phyloP scores from a whole-genome alignment of 2,329 filamentous ascomycete species.

The Fusarium buharicum region DNA sequence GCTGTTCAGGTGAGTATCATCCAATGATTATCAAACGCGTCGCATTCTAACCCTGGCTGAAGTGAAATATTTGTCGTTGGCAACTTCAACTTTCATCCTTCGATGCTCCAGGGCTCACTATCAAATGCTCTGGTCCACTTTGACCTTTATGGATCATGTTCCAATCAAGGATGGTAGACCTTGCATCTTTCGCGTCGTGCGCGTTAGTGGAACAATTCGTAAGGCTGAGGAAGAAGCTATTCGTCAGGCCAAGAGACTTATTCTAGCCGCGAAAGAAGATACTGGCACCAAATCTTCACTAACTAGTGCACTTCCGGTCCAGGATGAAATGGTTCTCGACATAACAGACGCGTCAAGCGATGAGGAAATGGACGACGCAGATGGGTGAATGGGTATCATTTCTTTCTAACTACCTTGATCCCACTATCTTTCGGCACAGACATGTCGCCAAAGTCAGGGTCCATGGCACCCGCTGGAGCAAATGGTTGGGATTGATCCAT shows the following conservation, averaged over 20 bases:
- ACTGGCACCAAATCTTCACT: slow-evolving; percentile 36
- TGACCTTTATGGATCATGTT: slow-evolving; percentile 81
- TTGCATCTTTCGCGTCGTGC: slow-evolving; percentile 85
- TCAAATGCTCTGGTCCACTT: slow-evolving; percentile 87
- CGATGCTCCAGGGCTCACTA: slow-evolving; percentile 85
- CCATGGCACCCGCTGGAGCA: slow-evolving; percentile 45
- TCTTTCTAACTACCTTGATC: slow-evolving; percentile 77
- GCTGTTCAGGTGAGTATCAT: slow-evolving; percentile 69
- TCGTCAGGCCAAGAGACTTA: slow-evolving; percentile 75
- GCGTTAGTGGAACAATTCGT: slow-evolving; percentile 91
- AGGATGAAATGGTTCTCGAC: slow-evolving; percentile 54
- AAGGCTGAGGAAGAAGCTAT: slow-evolving; percentile 93
- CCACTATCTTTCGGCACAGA: slow-evolving; percentile 68
- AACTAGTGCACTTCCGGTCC: slow-evolving; percentile 29
- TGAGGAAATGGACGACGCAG: slow-evolving; percentile 57
- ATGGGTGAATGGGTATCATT: slow-evolving; percentile 61
- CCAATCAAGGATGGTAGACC: slow-evolving; percentile 68
- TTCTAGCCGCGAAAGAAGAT: slow-evolving; percentile 71
- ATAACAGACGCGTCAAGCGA: slow-evolving; percentile 58
- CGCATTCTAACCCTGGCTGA: background rate
- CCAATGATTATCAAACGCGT: background rate
- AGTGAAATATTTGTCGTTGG: slow-evolving; percentile 93
- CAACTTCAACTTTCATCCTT: slow-evolving; percentile 95
- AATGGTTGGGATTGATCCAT: slow-evolving; percentile 45
- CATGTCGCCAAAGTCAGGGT: slow-evolving; percentile 64